These are phyloP conservation scores for Penicillium canariense DNA, from an alignment of 495 filamentous ascomycete species.

Conservation along the genomic window DNA sequence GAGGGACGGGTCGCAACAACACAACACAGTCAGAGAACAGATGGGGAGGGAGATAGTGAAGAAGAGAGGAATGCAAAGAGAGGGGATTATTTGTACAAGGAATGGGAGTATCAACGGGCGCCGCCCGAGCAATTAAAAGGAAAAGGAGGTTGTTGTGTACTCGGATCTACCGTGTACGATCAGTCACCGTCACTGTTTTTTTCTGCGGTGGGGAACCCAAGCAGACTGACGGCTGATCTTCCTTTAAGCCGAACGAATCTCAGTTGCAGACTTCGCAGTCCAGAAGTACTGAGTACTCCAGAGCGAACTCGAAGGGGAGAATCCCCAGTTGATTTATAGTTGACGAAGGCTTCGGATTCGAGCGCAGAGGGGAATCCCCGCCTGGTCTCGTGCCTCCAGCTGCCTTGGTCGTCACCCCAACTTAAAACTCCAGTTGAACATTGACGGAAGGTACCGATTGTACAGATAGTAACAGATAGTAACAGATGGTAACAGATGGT, in stretches of 20 bases:
- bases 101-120: not conserved
- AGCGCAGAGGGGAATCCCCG: too few species aligned
- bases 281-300: too few species aligned
- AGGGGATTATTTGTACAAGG: conserved; percentile 1
- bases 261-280: too few species aligned
- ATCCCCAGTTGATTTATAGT: too few species aligned
- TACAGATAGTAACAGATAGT: too few species aligned
- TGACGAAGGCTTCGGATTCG: too few species aligned
- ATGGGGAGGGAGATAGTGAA: conserved; percentile 3
- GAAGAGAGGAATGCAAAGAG: not conserved
- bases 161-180: conserved; percentile 37
- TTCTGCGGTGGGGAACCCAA: conserved; percentile 10
- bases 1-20: not conserved
- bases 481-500: too few species aligned
- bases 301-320: too few species aligned
- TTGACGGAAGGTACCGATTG: too few species aligned
- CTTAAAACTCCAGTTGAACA: too few species aligned
- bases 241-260: conserved; percentile 19
- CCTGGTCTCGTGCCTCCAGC: too few species aligned
- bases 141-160: conserved; percentile 29
- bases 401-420: too few species aligned
- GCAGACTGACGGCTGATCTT: conserved; percentile 9
- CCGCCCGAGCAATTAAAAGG: conserved; percentile 8
- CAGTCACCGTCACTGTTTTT: conserved; percentile 23
- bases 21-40: conserved; percentile 3